phyloP scores from a whole-genome alignment of 805 yeast genomes.

The Komagataella ulmi region DNA sequence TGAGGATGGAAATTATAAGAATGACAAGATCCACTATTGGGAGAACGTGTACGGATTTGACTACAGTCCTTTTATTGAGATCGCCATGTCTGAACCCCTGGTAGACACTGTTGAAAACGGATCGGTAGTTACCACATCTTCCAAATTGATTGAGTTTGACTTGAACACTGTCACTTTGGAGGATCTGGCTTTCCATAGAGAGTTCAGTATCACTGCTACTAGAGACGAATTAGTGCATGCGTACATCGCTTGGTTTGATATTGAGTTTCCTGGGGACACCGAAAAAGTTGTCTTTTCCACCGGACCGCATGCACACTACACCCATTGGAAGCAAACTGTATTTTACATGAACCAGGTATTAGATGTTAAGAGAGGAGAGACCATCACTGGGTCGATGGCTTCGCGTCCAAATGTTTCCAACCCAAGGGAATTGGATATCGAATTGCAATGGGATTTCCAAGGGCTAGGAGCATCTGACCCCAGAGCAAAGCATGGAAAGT shows the following conservation, averaged over 20 bases:
- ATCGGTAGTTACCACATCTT: slow-evolving; percentile 60
- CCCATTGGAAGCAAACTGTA: slow-evolving; percentile 98
- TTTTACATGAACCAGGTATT: slow-evolving; percentile 79
- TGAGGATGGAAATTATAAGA: slow-evolving; percentile 86
- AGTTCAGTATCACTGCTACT: slow-evolving; percentile 61
- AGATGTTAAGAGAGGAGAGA: slow-evolving; percentile 65
- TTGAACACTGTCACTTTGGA: slow-evolving; percentile 78
- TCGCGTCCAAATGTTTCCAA: slow-evolving; percentile 67
- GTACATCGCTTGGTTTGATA: slow-evolving; percentile 87
- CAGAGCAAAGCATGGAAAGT: slow-evolving; percentile 46
- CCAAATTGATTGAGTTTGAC: slow-evolving; percentile 68
- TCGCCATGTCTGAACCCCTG: slow-evolving; percentile 87
- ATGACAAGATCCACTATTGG: slow-evolving; percentile 89
- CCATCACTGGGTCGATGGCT: slow-evolving; percentile 54
- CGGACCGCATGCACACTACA: slow-evolving; percentile 87
- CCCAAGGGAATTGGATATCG: slow-evolving; percentile 85
- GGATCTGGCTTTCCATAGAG: slow-evolving; percentile 62
- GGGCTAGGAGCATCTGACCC: slow-evolving; percentile 18
- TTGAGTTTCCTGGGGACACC: slow-evolving; percentile 61
- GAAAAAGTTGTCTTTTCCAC: slow-evolving; percentile 72
- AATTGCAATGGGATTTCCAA: slow-evolving; percentile 43
- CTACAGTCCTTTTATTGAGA: slow-evolving; percentile 75
- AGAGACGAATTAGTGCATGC: slow-evolving; percentile 83
- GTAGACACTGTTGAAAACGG: slow-evolving; percentile 86
- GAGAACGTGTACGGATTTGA: slow-evolving; percentile 96